Base-by-base conservation (phyloP, 108 stramenopile species). In the Pseudonitzschia multiseries region DNA sequence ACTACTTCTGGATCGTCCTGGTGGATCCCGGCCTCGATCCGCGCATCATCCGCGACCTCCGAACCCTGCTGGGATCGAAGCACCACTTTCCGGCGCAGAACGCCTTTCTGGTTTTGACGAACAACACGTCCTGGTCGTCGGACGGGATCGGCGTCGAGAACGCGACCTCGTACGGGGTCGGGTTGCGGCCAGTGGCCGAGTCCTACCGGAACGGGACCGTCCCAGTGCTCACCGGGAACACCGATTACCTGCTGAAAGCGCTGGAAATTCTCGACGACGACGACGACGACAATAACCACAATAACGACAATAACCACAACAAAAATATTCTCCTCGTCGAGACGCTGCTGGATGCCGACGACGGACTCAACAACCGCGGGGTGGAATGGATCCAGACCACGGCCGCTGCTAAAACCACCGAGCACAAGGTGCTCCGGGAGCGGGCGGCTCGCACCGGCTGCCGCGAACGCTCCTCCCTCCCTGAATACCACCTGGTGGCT, bases 141-240 rank as follows among this genome's bases (percentile, higher is more conserved):
- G 66, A 67, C 43, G 66, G 66, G 27, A 22, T 67, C 8, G 66
- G 66, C 40, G 66, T 67, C 28, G 46, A 67, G 43, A 67, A 67
- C 36, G 12, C 44, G 10, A 48, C 66, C 46, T 48, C 46, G 0
- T 67, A 67, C 22, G 44, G 46, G 28, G 66, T 67, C 17, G 66
- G 66, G 8, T 50, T 67, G 44, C 46, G 24, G 24, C 31, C 66
- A 6, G 17, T 67, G 8, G 66, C 44, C 14, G 43, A 67, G 42
- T 44, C 15, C 48, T 67, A 26, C 36, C 42, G 17, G 24, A n/a
- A 67, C 20, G 66, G 66, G 20, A 50, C n/a, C 21, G 13, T 67
- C 8, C 22, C 48, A 8, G 24, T 67, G 0, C 22, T 67, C 9
- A 67, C 66, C 20, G 66, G 66, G 22, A 67, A 67, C 36, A 67